phyloP scores from a whole-genome alignment of 1,284 basidiomycete species.

The Lentinula novae-zelandiae region DNA sequence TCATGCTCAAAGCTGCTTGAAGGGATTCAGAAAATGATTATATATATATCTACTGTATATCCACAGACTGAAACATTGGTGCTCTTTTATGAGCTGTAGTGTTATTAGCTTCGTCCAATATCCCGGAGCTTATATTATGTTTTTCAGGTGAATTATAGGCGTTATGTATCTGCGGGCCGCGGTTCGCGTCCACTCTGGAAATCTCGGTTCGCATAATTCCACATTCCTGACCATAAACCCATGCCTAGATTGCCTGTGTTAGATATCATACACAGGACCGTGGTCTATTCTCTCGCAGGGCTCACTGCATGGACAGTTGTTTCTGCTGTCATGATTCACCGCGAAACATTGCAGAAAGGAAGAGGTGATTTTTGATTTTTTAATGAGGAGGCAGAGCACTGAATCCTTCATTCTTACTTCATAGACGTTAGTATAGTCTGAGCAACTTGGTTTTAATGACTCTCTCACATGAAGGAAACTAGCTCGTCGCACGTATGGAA shows the following conservation, averaged over 20 bases:
- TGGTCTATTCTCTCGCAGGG: constrained; percentile 21
- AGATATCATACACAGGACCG: constrained; percentile 20
- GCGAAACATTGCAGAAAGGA: constrained; percentile 18
- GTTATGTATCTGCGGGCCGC: too few relatives aligned
- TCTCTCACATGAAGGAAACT: background rate
- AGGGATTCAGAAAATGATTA: too few relatives aligned
- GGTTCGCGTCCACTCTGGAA: too few relatives aligned
- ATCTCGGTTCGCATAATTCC: too few relatives aligned
- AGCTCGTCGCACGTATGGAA: constrained; percentile 14
- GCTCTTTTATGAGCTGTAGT: too few relatives aligned
- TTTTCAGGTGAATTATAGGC: too few relatives aligned
- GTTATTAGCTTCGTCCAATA: too few relatives aligned
- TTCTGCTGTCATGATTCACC: constrained; percentile 18
- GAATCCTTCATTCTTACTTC: background rate
- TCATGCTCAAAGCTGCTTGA: too few relatives aligned
- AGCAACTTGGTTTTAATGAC: background rate
- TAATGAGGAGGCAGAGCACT: background rate
- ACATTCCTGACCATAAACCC: background rate
- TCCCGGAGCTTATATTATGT: too few relatives aligned
- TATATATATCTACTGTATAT: too few relatives aligned
- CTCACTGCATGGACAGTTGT: constrained; percentile 19
- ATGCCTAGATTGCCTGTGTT: constrained; percentile 14
- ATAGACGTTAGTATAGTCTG: background rate
- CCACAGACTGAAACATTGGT: too few relatives aligned
- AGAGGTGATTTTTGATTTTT: constrained; percentile 10